Percentiles rank a stretch among this genome's conserved stretches.
Conservation (phyloP, 176 grass and related monocot genomes). For the Phoenix roebelenii region DNA sequence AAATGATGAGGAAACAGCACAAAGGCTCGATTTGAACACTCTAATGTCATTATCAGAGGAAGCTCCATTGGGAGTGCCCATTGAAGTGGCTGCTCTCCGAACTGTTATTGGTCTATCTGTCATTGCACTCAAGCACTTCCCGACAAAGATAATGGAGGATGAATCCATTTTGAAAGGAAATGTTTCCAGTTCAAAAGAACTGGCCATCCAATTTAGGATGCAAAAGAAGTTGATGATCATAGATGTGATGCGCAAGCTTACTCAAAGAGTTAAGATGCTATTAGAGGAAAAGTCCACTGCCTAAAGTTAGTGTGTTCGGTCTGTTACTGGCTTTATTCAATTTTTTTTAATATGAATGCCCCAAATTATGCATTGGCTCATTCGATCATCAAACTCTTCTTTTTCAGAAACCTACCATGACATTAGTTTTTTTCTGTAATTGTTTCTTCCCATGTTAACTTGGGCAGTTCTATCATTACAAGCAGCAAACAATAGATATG, state of each 20-base stretch:
- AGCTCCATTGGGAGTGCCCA: slow-evolving; percentile 37
- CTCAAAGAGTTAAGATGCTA: slow-evolving; percentile 57
- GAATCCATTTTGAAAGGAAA: slow-evolving; percentile 46
- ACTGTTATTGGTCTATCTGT: slow-evolving; percentile 65
- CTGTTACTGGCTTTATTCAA: not conserved
- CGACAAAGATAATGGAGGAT: slow-evolving; percentile 95
- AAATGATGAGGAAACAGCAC: slow-evolving; percentile 32
- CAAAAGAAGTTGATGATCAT: slow-evolving; percentile 76
- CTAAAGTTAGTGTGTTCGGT: slow-evolving; percentile 8
- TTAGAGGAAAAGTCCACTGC: slow-evolving; percentile 19
- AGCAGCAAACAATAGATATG: too few species aligned
- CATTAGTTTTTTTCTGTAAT: too few species aligned
- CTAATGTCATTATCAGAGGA: slow-evolving; percentile 47
- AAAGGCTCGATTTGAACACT: slow-evolving; percentile 38
- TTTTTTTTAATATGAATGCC: not conserved
- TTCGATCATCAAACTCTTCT: too few species aligned
- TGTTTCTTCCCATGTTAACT: too few species aligned
- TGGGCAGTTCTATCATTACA: too few species aligned
- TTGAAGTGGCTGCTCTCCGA: slow-evolving; percentile 50
- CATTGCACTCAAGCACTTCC: slow-evolving; percentile 71
- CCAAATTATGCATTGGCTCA: not conserved
- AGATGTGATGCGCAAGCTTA: slow-evolving; percentile 68
- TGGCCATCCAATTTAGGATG: slow-evolving; percentile 82
- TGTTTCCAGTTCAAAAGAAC: slow-evolving; percentile 34
- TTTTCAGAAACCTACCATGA: too few species aligned